A percentile compares a stretch with the other conserved stretches of the same genome.
These are phyloP conservation scores for Pleurotus eryngii DNA, from an alignment of 768 basidiomycete genomes.

Conservation along the genomic window DNA sequence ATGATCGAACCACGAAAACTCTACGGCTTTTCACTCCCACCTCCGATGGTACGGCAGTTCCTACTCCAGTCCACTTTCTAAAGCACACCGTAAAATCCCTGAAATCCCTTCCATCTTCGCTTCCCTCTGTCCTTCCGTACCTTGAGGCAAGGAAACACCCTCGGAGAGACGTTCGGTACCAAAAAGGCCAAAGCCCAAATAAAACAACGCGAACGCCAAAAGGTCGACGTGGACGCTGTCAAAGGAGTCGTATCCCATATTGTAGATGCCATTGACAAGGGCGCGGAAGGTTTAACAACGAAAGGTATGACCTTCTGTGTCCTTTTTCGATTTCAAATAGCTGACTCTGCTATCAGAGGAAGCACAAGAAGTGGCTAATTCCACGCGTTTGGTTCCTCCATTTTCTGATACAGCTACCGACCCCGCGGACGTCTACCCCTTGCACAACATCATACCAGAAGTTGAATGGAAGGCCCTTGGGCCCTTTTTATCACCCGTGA, in stretches of 20 bases:
- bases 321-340: neutral
- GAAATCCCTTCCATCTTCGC: slow-evolving; percentile 55
- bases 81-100: slow-evolving; percentile 81
- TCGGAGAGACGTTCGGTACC: slow-evolving; percentile 93
- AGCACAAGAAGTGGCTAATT: slow-evolving; percentile 60
- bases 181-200: slow-evolving; percentile 90
- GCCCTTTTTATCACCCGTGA: slow-evolving; percentile 24
- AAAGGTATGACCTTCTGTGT: slow-evolving; percentile 44
- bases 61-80: slow-evolving; percentile 65
- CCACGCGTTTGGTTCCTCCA: slow-evolving; percentile 70
- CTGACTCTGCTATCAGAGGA: slow-evolving; percentile 44
- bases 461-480: slow-evolving; percentile 76
- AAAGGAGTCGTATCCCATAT: slow-evolving; percentile 77
- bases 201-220: slow-evolving; percentile 82
- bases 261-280: slow-evolving; percentile 78
- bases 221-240: slow-evolving; percentile 87
- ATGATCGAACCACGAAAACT: slow-evolving; percentile 71
- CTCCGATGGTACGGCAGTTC: slow-evolving; percentile 34
- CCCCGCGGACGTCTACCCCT: slow-evolving; percentile 70
- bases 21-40: slow-evolving; percentile 49
- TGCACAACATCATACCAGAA: slow-evolving; percentile 76
- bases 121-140: slow-evolving; percentile 49
- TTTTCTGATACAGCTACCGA: slow-evolving; percentile 64
- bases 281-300: slow-evolving; percentile 65
- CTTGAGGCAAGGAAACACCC: slow-evolving; percentile 67